phyloP scores from a whole-genome alignment of 176 grass and related monocot genomes.

The Avena atlantica region DNA sequence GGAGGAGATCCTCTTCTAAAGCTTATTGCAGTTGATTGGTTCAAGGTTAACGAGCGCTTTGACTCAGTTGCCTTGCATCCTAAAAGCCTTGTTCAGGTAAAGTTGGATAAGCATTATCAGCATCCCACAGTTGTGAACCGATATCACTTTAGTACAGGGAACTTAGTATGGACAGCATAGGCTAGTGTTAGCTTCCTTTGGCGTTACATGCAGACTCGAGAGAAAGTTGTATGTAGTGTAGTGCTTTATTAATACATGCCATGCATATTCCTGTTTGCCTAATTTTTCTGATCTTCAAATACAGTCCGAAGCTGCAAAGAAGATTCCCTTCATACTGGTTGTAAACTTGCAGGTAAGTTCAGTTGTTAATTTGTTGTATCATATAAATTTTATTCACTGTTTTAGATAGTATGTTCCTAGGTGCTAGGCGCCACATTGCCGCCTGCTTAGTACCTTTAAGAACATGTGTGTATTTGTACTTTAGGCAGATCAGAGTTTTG shows the following conservation, averaged over 20 bases:
- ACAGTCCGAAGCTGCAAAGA: conserved; percentile 90
- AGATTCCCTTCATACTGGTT: conserved; percentile 88
- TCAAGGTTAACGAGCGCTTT: conserved; percentile 77
- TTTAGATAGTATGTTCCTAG: not conserved
- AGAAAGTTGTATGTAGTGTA: conserved; percentile 5
- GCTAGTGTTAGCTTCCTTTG: conserved; percentile 18
- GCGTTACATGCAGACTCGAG: conserved; percentile 14
- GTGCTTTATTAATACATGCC: conserved; percentile 16
- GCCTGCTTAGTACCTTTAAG: not conserved
- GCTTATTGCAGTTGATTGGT: conserved; percentile 95
- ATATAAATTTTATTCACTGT: conserved; percentile 23
- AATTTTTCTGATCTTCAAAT: conserved; percentile 40
- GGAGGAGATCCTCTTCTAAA: conserved; percentile 92
- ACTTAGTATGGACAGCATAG: conserved; percentile 19
- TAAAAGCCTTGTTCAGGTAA: conserved; percentile 94
- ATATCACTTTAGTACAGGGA: conserved; percentile 14
- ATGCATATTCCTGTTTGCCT: conserved; percentile 38
- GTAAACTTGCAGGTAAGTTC: conserved; percentile 84
- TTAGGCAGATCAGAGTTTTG: not conserved
- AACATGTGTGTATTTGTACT: not conserved
- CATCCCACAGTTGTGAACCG: not conserved
- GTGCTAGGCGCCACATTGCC: not conserved
- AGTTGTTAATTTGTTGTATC: conserved; percentile 34
- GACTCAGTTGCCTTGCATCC: conserved; percentile 86
- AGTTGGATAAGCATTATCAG: conserved; percentile 26